Percentiles rank a stretch among this genome's conserved stretches.
These are phyloP conservation scores for Bodo saltans DNA, from an alignment of 78 protist genomes.

Conservation along the genomic window DNA sequence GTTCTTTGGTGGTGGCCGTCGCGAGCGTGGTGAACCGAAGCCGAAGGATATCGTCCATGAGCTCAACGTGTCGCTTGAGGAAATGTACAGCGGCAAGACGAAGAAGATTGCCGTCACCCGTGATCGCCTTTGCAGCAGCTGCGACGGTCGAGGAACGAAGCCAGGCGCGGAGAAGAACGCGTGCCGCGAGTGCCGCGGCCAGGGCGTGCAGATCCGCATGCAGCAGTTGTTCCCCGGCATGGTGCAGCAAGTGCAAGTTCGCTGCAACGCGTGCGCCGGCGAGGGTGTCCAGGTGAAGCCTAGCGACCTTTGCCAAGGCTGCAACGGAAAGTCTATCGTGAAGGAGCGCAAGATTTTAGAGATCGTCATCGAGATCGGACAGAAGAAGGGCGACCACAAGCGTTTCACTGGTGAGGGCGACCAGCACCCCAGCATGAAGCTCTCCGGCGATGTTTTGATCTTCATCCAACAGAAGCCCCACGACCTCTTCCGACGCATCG, in stretches of 20 bases:
- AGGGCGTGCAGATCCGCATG: neutral
- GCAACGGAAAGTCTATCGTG: slow-evolving; percentile 73
- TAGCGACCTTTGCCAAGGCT: slow-evolving; percentile 51
- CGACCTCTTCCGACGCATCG: slow-evolving; percentile 74
- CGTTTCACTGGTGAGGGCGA: slow-evolving; percentile 90
- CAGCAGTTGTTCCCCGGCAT: slow-evolving; percentile 27
- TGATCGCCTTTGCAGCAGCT: slow-evolving; percentile 69
- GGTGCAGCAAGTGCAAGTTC: slow-evolving; percentile 27
- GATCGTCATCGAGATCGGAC: slow-evolving; percentile 89
- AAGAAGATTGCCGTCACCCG: slow-evolving; percentile 74
- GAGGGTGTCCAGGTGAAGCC: neutral
- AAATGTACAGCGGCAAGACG: slow-evolving; percentile 89
- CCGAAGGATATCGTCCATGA: slow-evolving; percentile 62
- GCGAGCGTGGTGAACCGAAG: slow-evolving; percentile 40
- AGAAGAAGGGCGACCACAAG: slow-evolving; percentile 77
- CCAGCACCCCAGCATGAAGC: slow-evolving; percentile 71
- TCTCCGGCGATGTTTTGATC: slow-evolving; percentile 91
- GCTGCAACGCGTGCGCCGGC: slow-evolving; percentile 10
- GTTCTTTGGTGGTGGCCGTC: slow-evolving; percentile 70
- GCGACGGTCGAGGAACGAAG: slow-evolving; percentile 66
- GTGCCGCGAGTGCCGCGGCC: slow-evolving; percentile 4
- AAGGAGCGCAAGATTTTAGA: slow-evolving; percentile 77
- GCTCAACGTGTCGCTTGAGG: slow-evolving; percentile 74
- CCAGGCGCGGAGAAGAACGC: slow-evolving; percentile 34
- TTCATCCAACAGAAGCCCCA: slow-evolving; percentile 81